phyloP scores from a whole-genome alignment of 1,284 basidiomycete genomes.

The Athelia sp. region DNA sequence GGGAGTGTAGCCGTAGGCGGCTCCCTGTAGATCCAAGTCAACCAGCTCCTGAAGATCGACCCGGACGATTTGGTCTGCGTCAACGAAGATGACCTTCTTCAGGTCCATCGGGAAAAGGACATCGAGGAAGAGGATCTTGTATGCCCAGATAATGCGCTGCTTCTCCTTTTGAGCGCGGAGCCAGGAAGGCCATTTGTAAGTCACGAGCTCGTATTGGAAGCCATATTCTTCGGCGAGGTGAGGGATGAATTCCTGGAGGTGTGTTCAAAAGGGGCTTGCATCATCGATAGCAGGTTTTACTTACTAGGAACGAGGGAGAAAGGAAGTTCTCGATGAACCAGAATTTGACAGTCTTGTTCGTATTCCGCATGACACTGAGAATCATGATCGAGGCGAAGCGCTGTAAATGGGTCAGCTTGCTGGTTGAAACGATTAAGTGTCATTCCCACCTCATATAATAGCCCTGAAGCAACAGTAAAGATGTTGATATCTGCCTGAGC shows the following conservation, averaged over 20 bases:
- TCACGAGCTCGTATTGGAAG: slow-evolving; percentile 95
- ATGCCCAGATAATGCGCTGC: slow-evolving; percentile 98
- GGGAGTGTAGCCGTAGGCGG: slow-evolving; percentile 92
- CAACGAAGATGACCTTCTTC: slow-evolving; percentile 98
- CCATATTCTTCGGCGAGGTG: slow-evolving; percentile 86
- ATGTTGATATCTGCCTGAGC: slow-evolving; percentile 92
- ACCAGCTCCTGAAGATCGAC: slow-evolving; percentile 93
- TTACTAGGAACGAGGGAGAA: slow-evolving; percentile 91
- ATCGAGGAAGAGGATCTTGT: slow-evolving; percentile 98
- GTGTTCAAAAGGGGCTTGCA: slow-evolving; percentile 6
- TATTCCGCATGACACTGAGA: slow-evolving; percentile 91
- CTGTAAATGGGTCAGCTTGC: slow-evolving; percentile 33
- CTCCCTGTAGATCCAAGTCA: slow-evolving; percentile 85
- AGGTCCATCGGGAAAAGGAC: slow-evolving; percentile 98
- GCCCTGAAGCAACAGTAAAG: slow-evolving; percentile 95
- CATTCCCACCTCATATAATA: slow-evolving; percentile 81
- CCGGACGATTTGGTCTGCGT: slow-evolving; percentile 95
- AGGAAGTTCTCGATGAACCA: slow-evolving; percentile 99
- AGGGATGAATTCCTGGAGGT: slow-evolving; percentile 83
- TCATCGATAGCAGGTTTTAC: slow-evolving; percentile 17
- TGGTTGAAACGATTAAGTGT: slow-evolving; percentile 2
- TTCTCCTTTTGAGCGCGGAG: slow-evolving; percentile 95
- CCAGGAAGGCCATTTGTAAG: slow-evolving; percentile 99
- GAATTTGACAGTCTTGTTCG: slow-evolving; percentile 92
- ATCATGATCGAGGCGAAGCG: slow-evolving; percentile 99